These are phyloP conservation scores for Lolium perenne DNA, from an alignment of 176 grass and related monocot species.

Conservation along the genomic window DNA sequence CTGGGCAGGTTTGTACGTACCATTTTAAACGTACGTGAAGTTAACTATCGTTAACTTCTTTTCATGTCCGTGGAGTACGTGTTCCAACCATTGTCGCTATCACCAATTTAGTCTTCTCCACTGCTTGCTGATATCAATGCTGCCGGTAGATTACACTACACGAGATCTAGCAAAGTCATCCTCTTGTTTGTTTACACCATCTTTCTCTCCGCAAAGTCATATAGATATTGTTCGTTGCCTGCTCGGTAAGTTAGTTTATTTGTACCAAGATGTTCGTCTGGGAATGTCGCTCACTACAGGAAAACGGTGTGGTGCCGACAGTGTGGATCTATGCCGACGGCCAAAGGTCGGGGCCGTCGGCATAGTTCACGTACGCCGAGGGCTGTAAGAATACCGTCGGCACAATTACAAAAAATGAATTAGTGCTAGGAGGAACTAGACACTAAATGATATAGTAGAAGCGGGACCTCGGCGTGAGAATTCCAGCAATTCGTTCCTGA, in stretches of 20 bases:
- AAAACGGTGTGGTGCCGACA: too few species aligned
- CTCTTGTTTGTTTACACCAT: background rate
- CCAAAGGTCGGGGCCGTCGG: too few species aligned
- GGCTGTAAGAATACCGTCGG: too few species aligned
- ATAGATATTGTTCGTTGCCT: background rate
- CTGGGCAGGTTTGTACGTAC: background rate
- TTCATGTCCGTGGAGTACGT: constrained; percentile 13
- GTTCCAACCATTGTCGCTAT: constrained; percentile 24
- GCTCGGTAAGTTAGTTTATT: background rate
- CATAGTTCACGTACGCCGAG: too few species aligned
- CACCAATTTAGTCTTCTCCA: constrained; percentile 19
- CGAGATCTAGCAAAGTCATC: constrained; percentile 40
- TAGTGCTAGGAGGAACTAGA: too few species aligned
- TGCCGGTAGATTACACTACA: constrained; percentile 36
- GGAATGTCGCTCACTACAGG: too few species aligned
- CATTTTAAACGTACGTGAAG: background rate
- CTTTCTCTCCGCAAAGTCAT: background rate
- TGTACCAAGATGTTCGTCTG: background rate
- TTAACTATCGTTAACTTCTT: background rate
- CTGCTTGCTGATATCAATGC: background rate
- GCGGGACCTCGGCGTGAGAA: too few species aligned
- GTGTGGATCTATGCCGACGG: too few species aligned
- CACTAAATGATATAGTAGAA: too few species aligned
- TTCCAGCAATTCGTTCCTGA: too few species aligned
- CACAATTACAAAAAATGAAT: too few species aligned